A percentile compares a stretch with the other conserved stretches of the same genome.
phyloP scores from a whole-genome alignment of 257 asterid species.

The Echium plantagineum region DNA sequence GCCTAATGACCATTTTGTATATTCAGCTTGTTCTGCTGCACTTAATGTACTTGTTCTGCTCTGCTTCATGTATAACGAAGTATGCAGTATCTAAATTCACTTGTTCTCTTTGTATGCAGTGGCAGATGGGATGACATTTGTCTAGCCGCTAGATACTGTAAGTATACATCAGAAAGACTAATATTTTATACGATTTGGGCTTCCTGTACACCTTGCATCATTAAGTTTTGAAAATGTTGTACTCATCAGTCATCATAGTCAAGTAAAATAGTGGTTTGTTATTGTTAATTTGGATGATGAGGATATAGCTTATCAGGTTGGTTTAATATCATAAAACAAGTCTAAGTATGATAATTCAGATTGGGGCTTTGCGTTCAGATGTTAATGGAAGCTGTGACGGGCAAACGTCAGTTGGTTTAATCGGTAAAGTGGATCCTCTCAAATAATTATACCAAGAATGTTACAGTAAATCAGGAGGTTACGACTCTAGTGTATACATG shows the following conservation, averaged over 20 bases:
- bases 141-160: conserved; percentile 20
- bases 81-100: not conserved
- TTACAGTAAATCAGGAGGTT: too few species aligned
- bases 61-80: not conserved
- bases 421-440: too few species aligned
- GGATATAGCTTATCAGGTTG: not conserved
- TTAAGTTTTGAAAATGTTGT: not conserved
- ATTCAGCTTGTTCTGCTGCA: not conserved
- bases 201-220: not conserved
- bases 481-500: too few species aligned
- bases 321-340: not conserved
- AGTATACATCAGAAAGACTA: conserved; percentile 15
- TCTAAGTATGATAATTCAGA: not conserved
- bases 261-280: too few species aligned
- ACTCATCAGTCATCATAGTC: not conserved
- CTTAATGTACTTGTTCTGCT: not conserved
- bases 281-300: not conserved
- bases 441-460: too few species aligned
- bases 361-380: not conserved
- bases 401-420: too few species aligned
- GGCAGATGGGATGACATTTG: conserved; percentile 77
- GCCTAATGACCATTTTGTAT: not conserved
- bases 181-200: not conserved
- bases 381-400: not conserved
- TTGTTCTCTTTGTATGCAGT: conserved; percentile 43